phyloP scores from a whole-genome alignment of 108 stramenopile species.

The Parietichytrium sp. region DNA sequence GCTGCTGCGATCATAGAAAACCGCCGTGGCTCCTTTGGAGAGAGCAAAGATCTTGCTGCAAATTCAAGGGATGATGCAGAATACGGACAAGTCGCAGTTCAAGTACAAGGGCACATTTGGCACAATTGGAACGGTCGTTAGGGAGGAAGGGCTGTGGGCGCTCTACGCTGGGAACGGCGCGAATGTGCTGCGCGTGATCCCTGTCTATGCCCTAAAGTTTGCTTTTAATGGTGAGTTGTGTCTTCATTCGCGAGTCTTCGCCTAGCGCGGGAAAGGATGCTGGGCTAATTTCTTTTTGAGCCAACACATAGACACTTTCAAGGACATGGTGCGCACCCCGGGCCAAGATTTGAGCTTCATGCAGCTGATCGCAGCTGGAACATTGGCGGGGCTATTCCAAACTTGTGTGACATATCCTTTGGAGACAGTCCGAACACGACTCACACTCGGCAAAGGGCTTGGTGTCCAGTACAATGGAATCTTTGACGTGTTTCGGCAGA shows the following conservation, averaged over 20 bases:
- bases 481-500: conserved; percentile 1
- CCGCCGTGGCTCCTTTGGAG: conserved; percentile 44
- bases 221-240: too few relatives aligned
- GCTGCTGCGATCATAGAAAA: too few relatives aligned
- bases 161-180: conserved; percentile 45
- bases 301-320: too few relatives aligned
- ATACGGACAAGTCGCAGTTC: background rate
- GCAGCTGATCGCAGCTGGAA: conserved; percentile 36
- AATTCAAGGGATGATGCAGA: conserved; percentile 25
- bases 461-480: conserved; percentile 42
- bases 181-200: conserved; percentile 43
- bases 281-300: too few relatives aligned
- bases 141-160: conserved; percentile 36
- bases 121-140: background rate
- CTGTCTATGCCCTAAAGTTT: conserved; percentile 48
- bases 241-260: too few relatives aligned
- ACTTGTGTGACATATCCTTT: conserved; percentile 41
- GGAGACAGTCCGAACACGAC: conserved; percentile 37
- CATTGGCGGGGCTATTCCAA: conserved; percentile 41
- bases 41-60: conserved; percentile 44
- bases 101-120: background rate
- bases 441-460: conserved; percentile 28
- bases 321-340: conserved; percentile 30
- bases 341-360: conserved; percentile 7
- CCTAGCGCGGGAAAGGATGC: too few relatives aligned